Evolutionary conservation across 805 yeast genomes (phyloP).

Genomic region (Phaffomyces opuntiae): DNA sequence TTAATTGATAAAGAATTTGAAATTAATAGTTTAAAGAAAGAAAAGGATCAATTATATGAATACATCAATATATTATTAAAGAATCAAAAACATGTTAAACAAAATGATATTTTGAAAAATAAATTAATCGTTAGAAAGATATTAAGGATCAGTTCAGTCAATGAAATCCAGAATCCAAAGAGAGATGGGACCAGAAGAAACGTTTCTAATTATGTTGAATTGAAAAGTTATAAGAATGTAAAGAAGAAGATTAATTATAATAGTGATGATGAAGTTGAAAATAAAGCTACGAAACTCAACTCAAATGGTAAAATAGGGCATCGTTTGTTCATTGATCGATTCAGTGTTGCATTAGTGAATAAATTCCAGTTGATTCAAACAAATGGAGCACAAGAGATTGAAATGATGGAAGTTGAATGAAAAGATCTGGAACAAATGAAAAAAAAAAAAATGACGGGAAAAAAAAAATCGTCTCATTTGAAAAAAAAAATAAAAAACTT

Average conservation of each 20-base stretch:
- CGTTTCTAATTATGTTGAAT: constrained; percentile 11
- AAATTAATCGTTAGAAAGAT: constrained; percentile 22
- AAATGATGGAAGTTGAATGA: no score
- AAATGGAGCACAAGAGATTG: no score
- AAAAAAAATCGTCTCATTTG: no score
- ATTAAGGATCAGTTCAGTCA: constrained; percentile 15
- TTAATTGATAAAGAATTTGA: constrained; percentile 15
- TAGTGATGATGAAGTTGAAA: no score
- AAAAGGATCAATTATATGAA: constrained; percentile 19
- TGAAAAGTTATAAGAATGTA: constrained; percentile 4
- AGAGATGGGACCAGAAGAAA: constrained; percentile 1
- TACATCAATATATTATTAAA: constrained; percentile 20
- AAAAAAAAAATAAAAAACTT: neutral
- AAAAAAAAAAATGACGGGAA: no score
- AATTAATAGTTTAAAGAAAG: constrained; percentile 17
- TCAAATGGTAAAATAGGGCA: neutral
- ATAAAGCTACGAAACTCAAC: no score
- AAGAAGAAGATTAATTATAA: no score
- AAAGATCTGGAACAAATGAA: no score
- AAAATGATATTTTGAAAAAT: constrained; percentile 19
- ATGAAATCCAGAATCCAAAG: neutral
- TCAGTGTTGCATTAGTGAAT: no score
- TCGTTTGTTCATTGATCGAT: neutral
- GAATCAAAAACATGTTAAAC: constrained; percentile 12
- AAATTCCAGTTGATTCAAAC: no score